Percentiles rank a stretch among this genome's conserved stretches.
These are phyloP conservation scores for Fusarium sp. DNA, from an alignment of 2,329 filamentous ascomycete genomes.

Conservation along the genomic window DNA sequence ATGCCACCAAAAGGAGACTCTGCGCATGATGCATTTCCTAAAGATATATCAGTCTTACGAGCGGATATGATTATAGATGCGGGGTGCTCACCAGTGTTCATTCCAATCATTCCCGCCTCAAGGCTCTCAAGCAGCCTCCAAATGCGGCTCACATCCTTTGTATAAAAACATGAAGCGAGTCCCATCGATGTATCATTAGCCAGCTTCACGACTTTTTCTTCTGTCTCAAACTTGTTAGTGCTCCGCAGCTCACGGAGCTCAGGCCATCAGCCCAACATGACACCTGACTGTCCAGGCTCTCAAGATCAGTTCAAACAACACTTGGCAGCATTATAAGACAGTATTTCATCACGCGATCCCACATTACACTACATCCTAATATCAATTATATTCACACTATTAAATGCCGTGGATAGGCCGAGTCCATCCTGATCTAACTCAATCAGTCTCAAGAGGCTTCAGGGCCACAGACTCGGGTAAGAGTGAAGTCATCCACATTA, in stretches of 20 bases:
- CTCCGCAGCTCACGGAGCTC: no score
- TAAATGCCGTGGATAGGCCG: no score
- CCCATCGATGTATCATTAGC: background rate
- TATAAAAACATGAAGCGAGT: background rate
- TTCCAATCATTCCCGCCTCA: background rate
- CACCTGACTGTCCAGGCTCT: no score
- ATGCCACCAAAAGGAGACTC: background rate
- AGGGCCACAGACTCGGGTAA: background rate
- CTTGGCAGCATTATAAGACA: no score
- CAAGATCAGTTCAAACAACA: no score
- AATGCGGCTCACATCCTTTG: background rate
- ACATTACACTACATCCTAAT: no score
- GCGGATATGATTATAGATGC: no score
- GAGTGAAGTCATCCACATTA: background rate
- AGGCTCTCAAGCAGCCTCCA: background rate
- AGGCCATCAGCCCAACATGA: no score
- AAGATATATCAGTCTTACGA: no score
- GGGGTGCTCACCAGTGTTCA: background rate
- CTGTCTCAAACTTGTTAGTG: background rate
- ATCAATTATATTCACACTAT: no score
- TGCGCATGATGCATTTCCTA: background rate
- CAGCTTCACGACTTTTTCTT: background rate
- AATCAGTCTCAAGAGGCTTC: background rate
- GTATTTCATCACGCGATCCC: no score
- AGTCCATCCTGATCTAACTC: no score